Evolutionary conservation across 225 moss, liverwort and hornwort genomes (phyloP), one percentile per base, ranked within the genome.

Genomic region (Antitrichia curtipendula): DNA sequence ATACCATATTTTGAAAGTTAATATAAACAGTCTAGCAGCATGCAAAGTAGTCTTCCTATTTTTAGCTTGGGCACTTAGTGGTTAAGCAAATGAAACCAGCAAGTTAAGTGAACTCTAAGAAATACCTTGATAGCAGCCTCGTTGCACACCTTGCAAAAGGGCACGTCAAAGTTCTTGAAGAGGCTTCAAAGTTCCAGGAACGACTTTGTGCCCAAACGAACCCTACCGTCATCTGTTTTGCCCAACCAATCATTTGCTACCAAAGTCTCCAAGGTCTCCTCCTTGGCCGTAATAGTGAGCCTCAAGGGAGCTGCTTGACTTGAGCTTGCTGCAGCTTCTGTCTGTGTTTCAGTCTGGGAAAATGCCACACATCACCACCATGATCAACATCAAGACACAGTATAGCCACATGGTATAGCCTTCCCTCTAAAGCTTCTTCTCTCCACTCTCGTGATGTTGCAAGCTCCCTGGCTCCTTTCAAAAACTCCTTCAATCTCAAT

Each of bases 81-180:
- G 34, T 86, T 57, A 58, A 77, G 27, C 63, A 40, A 84, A 86
- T 59, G 59, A 82, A 75, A 89, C 77, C 62, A 47, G 41, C 22
- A 76, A 83, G 60, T 53, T 57, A 68, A 77, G 29, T n/a, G 38
- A 58, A 82, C 58, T 24, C 16, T 43, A 57, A 73, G 62, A 80
- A 78, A 70, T 90, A 97, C 99, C 97, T 95, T 97, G 73, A 99
- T 95, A 22, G 95, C 99, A 90, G 99, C 96, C 90, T 99, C 99
- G 71, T 96, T 97, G 89, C 99, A 99, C 74, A 97, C 93, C 64
- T 93, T 92, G 86, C 99, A 99, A 78, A 97, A 96, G 69, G 97
- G 95, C 58, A 97, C 95, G 45, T 93, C 96, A 45, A 96, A 92
- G 88, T 94, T 95, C 85, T 95, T 94, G 85, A 99, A 99, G 28